Percentiles rank a stretch among this genome's conserved stretches.
phyloP scores from a whole-genome alignment of 108 stramenopile genomes.

The Asterionellopsis glacialis region DNA sequence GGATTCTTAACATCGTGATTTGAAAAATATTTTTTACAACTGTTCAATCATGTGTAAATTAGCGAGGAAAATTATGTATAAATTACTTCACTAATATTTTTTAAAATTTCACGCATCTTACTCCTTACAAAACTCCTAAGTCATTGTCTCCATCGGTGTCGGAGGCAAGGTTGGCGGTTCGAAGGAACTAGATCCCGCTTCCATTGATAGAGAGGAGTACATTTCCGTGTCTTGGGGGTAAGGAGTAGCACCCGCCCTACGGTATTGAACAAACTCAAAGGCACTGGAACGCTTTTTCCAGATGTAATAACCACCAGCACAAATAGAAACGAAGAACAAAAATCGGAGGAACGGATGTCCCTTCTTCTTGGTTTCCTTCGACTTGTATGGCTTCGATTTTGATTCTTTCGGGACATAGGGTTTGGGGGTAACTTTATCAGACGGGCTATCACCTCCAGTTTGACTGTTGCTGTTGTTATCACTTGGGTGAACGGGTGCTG shows the following conservation, averaged over 20 bases:
- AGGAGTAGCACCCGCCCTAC: slow-evolving; percentile 45
- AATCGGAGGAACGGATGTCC: slow-evolving; percentile 46
- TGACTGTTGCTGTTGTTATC: slow-evolving; percentile 10
- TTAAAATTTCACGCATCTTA: too few relatives aligned
- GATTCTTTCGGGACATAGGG: slow-evolving; percentile 26
- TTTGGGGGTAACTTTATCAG: slow-evolving; percentile 14
- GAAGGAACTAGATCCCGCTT: slow-evolving; percentile 55
- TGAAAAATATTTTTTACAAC: too few relatives aligned
- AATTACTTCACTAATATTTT: too few relatives aligned
- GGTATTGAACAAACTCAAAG: slow-evolving; percentile 68
- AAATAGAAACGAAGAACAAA: slow-evolving; percentile 39
- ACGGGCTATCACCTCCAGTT: neutral
- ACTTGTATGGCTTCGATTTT: slow-evolving; percentile 8
- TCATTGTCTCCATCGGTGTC: slow-evolving; percentile 34
- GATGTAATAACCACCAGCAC: slow-evolving; percentile 41
- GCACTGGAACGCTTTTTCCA: slow-evolving; percentile 55
- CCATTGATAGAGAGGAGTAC: slow-evolving; percentile 36
- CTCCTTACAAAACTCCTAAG: too few relatives aligned
- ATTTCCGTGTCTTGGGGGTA: slow-evolving; percentile 42
- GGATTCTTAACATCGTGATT: too few relatives aligned
- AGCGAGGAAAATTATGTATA: too few relatives aligned
- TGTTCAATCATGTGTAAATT: too few relatives aligned
- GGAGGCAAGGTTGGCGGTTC: slow-evolving; percentile 82
- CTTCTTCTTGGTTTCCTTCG: slow-evolving; percentile 22
- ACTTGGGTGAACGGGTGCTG: slow-evolving; percentile 13